Evolutionary conservation across 2,329 filamentous ascomycete genomes (phyloP), one percentile per base, ranked within the genome.

Genomic region (Claviceps arundinis): DNA sequence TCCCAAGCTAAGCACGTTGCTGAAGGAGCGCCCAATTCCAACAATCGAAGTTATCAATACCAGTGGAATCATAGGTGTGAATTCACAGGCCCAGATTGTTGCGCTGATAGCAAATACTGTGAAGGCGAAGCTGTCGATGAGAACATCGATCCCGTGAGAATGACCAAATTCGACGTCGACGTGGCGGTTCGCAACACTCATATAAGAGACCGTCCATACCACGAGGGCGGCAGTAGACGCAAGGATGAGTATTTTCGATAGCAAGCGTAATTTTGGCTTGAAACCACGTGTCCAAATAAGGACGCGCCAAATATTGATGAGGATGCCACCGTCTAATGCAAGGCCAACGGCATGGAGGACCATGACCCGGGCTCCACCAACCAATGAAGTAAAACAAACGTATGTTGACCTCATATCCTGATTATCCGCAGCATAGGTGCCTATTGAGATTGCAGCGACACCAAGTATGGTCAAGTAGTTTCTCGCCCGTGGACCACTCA

Each of bases 231-330:
- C 65, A 2, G 72, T 34, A 0, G 73, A 67, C 1, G 73, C 68
- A 8, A 68, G 55, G 1, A 70, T 54, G 5, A 78, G 58, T 2
- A 77, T 66, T 2, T 63, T 62, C 5, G 71, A 68, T 8, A 80
- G 59, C 1, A 67, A 70, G 9, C 67, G 69, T n/a, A 80, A 61
- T 3, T 74, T 70, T 37, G 64, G 61, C 55, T 70, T 74, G 5
- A 72, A 70, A 0, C 73, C 76, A 42, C 72, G 68, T 1, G 72
- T 65, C 74, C 76, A 78, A 13, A 70, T 69, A 5, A 80, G 60
- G 4, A 77, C 65, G 38, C 75, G 70, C 76, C 77, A 80, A 2
- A 70, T 54, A 9, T 76, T 60, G n/a, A 76, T 59, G 19, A 74
- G 58, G 50, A 78, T 71, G 41, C 62, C 52, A 6, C 70, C 68